Evolutionary conservation across 78 protist species (phyloP), one percentile per base, ranked within the genome.

Genomic region (Mantamonas sphyraenae): DNA sequence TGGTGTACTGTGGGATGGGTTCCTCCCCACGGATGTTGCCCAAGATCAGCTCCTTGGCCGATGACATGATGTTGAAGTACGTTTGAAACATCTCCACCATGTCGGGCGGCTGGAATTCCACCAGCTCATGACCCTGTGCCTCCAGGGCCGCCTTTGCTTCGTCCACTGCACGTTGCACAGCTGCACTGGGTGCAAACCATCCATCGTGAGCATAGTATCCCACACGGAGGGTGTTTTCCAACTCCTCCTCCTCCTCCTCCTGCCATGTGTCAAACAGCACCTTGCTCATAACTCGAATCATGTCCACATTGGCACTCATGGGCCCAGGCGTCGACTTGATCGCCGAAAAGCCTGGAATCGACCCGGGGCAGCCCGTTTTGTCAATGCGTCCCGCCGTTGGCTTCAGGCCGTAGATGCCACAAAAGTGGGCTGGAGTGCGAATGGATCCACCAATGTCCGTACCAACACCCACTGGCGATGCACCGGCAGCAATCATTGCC

Each of bases 381-480:
- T n/a, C n/a, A 7, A 26, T 5, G 14, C 60, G 60, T 12, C 31
- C 30, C 30, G 60, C 31, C 30, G 72, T 67, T 3, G 72, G 59
- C 31, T n/a, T 1, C 60, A 67, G 0, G 12, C 60, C 60, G 31
- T 2, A 28, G 26, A 67, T 2, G 20, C 63, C 57, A 59, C 40
- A 31, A 37, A 14, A 47, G 35, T 57, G 4, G 39, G 72, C 72
- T 2, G 82, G 82, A 26, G 58, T 47, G 30, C 74, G 61, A 37
- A 77, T 37, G n/a, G 76, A 68, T 34, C 82, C 82, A 30, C 71
- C 70, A n/a, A 70, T 68, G 43, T 77, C 82, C n/a, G 76, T 71
- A 1, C 76, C 82, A 20, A 77, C 1, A 24, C 74, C 82, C 22
- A 69, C 0, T 3, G 2, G 31, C 34, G 51, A 64, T 8, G 22